phyloP scores from a whole-genome alignment of 2,329 filamentous ascomycete genomes.

The Dichotomopilus funicola region DNA sequence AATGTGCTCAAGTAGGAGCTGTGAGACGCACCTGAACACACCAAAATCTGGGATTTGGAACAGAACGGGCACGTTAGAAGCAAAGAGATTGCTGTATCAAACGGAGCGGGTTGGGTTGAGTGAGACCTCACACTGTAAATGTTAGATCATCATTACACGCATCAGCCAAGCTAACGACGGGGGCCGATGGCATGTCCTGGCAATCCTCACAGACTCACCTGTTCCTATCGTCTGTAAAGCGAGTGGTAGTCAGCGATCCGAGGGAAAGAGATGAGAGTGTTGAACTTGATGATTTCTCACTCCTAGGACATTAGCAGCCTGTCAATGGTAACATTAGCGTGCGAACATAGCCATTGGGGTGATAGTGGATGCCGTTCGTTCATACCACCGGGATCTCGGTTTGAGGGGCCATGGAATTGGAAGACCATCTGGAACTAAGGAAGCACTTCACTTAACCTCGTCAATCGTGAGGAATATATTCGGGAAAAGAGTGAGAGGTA shows the following conservation, averaged over 20 bases:
- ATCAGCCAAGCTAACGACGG: neutral
- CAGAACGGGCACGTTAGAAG: neutral
- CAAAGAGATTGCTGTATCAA: neutral
- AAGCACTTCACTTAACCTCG: no score
- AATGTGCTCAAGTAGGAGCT: no score
- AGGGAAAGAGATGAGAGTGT: neutral
- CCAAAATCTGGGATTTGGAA: conserved; percentile 29
- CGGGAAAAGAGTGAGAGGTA: no score
- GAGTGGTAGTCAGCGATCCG: neutral
- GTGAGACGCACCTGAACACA: conserved; percentile 32
- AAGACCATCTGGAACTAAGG: neutral
- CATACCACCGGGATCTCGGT: conserved; percentile 26
- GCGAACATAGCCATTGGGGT: neutral
- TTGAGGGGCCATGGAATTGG: conserved; percentile 26
- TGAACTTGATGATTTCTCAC: conserved; percentile 25
- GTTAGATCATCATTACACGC: neutral
- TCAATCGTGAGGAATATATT: no score
- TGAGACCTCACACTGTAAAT: conserved; percentile 5
- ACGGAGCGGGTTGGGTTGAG: neutral
- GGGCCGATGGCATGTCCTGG: no score
- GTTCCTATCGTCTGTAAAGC: conserved; percentile 28
- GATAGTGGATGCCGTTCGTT: neutral
- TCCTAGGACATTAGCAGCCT: conserved; percentile 36
- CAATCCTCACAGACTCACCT: conserved; percentile 17
- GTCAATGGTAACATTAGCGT: neutral